Evolutionary conservation across 1,139 yeast genomes (phyloP).

Genomic region (Candida anutae): DNA sequence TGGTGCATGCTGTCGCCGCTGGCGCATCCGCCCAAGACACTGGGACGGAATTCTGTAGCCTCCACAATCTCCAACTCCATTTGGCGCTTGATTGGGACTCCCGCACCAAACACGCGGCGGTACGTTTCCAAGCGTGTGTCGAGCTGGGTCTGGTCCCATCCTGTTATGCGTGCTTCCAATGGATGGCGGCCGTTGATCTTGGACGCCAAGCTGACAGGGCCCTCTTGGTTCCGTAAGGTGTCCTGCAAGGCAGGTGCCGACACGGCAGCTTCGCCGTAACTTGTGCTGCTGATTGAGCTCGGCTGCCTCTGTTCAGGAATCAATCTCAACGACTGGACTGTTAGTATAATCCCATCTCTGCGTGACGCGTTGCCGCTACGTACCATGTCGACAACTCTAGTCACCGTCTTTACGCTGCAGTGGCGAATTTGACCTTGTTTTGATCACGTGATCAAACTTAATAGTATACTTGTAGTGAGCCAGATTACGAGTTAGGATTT

Average conservation of each 20-base stretch:
- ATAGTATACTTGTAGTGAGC: too few species aligned
- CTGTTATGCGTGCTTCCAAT: constrained; percentile 60
- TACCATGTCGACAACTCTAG: too few species aligned
- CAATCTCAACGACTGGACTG: constrained; percentile 37
- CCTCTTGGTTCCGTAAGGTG: constrained; percentile 47
- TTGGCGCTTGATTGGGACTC: constrained; percentile 84
- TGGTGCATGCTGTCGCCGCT: constrained; percentile 46
- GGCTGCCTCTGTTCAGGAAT: constrained; percentile 39
- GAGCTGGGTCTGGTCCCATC: constrained; percentile 77
- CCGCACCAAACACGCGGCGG: constrained; percentile 83
- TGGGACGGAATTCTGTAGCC: constrained; percentile 66
- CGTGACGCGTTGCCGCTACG: too few species aligned
- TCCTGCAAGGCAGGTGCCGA: constrained; percentile 60
- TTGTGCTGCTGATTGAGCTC: constrained; percentile 37
- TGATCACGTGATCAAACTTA: not conserved
- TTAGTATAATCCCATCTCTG: too few species aligned
- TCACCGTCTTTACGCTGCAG: too few species aligned
- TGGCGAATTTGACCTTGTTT: not conserved
- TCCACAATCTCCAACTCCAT: constrained; percentile 80
- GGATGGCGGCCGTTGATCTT: constrained; percentile 83
- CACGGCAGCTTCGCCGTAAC: constrained; percentile 46
- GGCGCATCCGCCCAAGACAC: constrained; percentile 49
- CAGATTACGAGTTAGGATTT: too few species aligned
- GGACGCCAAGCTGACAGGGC: constrained; percentile 56
- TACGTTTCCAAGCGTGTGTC: constrained; percentile 68